These are phyloP conservation scores for Eragrostis curvula DNA, from an alignment of 176 grass and related monocot species.

Conservation along the genomic window DNA sequence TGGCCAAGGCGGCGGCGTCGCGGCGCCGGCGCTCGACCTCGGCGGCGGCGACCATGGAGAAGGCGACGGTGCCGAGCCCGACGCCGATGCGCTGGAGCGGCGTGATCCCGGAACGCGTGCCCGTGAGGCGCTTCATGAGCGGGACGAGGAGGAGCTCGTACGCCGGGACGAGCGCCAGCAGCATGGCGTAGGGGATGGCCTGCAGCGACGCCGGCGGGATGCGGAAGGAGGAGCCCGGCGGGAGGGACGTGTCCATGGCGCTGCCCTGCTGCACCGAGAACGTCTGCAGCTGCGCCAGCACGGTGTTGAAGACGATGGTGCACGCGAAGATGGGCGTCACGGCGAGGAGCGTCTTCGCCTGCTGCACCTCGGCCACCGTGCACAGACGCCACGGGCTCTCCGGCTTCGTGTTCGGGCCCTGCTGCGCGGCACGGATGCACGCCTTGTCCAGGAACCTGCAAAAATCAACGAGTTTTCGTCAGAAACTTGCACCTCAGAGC, in stretches of 20 bases:
- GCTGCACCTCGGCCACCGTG: conserved; percentile 67
- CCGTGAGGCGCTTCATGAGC: conserved; percentile 57
- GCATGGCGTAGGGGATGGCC: conserved; percentile 84
- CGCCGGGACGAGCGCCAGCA: conserved; percentile 75
- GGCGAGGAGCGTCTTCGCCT: conserved; percentile 84
- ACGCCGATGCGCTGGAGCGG: conserved; percentile 88
- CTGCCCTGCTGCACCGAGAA: conserved; percentile 97
- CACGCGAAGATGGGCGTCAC: conserved; percentile 96
- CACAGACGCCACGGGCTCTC: conserved; percentile 84
- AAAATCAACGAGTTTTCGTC: background rate
- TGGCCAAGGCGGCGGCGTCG: conserved; percentile 29
- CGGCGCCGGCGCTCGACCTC: conserved; percentile 70
- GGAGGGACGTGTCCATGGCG: conserved; percentile 81
- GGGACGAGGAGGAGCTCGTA: conserved; percentile 85
- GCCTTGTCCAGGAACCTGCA: conserved; percentile 93
- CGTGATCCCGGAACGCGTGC: conserved; percentile 65
- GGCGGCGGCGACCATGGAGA: conserved; percentile 90
- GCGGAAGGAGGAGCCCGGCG: conserved; percentile 58
- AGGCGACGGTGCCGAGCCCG: conserved; percentile 69
- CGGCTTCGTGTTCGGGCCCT: conserved; percentile 43
- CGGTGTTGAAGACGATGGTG: conserved; percentile 98
- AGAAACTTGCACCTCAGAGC: background rate
- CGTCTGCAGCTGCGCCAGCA: conserved; percentile 96
- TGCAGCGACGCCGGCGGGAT: conserved; percentile 92
- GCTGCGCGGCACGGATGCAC: conserved; percentile 53